phyloP scores from a whole-genome alignment of 2,329 filamentous ascomycete species.

The Pestalotiopsis sp. region DNA sequence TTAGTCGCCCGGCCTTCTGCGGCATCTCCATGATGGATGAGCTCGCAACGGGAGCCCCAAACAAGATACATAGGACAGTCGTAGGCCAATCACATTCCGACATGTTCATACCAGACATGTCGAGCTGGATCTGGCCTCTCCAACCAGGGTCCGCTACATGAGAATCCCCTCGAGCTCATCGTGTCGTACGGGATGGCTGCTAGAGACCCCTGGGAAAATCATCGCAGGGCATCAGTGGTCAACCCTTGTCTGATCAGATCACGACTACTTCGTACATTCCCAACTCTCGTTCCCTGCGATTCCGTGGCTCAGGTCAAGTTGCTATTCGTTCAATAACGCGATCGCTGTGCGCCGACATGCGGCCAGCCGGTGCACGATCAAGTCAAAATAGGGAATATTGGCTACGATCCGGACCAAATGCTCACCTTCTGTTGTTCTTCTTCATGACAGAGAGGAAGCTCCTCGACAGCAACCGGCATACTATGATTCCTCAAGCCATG shows the following conservation, averaged over 20 bases:
- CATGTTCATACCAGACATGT: background rate
- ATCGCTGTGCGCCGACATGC: background rate
- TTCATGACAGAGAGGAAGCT: background rate
- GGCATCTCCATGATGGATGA: background rate
- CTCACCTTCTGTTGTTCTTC: background rate
- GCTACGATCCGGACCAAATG: background rate
- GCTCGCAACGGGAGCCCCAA: background rate
- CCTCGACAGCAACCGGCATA: background rate
- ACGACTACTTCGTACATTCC: background rate
- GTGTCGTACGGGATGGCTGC: background rate
- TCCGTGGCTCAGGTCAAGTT: background rate
- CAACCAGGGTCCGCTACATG: background rate
- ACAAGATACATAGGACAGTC: background rate
- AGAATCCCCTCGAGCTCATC: background rate
- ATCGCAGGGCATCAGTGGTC: background rate
- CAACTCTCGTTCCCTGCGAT: background rate
- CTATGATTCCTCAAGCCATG: background rate
- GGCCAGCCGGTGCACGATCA: background rate
- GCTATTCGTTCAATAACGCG: background rate
- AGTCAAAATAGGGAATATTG: background rate
- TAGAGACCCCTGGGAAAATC: background rate
- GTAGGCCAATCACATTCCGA: background rate
- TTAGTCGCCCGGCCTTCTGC: background rate
- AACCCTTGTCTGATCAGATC: background rate
- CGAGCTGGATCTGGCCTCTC: background rate